phyloP scores from a whole-genome alignment of 192 early-diverging fungal species.

The Coemansia sp. region DNA sequence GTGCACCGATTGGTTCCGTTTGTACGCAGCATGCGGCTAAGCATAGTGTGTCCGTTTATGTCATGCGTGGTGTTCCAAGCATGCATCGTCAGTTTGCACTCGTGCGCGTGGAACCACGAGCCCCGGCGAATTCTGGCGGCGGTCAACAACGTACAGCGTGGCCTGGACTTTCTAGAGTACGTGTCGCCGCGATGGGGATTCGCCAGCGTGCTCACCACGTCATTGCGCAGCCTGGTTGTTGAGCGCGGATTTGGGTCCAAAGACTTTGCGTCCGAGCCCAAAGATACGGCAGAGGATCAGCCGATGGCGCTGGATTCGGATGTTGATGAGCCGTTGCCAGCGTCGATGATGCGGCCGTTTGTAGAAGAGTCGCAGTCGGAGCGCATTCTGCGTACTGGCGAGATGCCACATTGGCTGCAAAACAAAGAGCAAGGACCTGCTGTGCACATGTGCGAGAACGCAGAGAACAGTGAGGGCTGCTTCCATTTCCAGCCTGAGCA shows the following conservation, averaged over 20 bases:
- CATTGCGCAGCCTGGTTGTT: constrained; percentile 37
- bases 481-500: neutral
- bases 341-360: constrained; percentile 31
- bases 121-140: constrained; percentile 22
- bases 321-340: neutral
- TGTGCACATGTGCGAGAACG: neutral
- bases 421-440: neutral
- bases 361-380: constrained; percentile 32
- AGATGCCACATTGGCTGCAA: constrained; percentile 10
- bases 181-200: constrained; percentile 45
- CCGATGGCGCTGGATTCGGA: neutral
- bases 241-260: constrained; percentile 39
- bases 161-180: constrained; percentile 37
- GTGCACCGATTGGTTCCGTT: constrained; percentile 47
- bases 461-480: neutral
- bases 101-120: constrained; percentile 29
- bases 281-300: neutral
- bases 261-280: neutral
- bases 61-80: constrained; percentile 49
- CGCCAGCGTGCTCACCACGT: constrained; percentile 31
- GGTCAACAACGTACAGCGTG: constrained; percentile 30
- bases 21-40: constrained; percentile 34
- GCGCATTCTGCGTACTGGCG: constrained; percentile 37
- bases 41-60: constrained; percentile 29
- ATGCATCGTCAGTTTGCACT: constrained; percentile 35